phyloP scores from a whole-genome alignment of 805 yeast species.

The Zygotorulaspora chibaensis region DNA sequence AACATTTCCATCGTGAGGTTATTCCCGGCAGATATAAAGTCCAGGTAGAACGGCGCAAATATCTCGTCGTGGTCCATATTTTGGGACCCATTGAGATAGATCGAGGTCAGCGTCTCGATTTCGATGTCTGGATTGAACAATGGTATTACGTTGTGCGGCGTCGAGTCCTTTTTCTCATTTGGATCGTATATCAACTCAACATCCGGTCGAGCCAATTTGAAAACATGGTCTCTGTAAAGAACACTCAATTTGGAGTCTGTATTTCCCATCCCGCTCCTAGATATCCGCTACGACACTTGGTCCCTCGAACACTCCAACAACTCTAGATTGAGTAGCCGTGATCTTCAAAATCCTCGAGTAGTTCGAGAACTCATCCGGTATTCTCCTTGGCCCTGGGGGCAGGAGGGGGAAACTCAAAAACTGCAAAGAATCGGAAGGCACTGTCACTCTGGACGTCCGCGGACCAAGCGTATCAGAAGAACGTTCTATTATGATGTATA shows the following conservation, averaged over 20 bases:
- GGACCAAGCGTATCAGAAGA: neutral
- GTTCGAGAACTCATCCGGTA: neutral
- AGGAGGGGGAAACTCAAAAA: neutral
- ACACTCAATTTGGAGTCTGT: constrained; percentile 58
- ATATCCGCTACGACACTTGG: neutral
- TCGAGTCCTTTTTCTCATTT: constrained; percentile 21
- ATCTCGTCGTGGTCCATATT: constrained; percentile 37
- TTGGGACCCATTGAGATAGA: constrained; percentile 8
- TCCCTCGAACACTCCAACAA: neutral
- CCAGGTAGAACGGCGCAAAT: constrained; percentile 31
- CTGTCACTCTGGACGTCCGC: neutral
- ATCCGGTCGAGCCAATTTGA: constrained; percentile 18
- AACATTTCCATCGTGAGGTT: constrained; percentile 18
- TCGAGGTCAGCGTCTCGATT: constrained; percentile 34
- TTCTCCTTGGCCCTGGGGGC: constrained; percentile 1
- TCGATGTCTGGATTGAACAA: constrained; percentile 16
- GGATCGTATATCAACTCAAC: constrained; percentile 1
- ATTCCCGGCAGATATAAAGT: constrained; percentile 18
- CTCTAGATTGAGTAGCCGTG: neutral
- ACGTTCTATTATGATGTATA: neutral
- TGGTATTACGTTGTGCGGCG: constrained; percentile 12
- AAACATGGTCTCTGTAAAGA: constrained; percentile 49
- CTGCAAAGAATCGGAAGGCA: neutral
- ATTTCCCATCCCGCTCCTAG: constrained; percentile 51
- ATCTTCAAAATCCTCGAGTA: neutral